phyloP scores from a whole-genome alignment of 305 asterid genomes.

The Fraxinus sp. region DNA sequence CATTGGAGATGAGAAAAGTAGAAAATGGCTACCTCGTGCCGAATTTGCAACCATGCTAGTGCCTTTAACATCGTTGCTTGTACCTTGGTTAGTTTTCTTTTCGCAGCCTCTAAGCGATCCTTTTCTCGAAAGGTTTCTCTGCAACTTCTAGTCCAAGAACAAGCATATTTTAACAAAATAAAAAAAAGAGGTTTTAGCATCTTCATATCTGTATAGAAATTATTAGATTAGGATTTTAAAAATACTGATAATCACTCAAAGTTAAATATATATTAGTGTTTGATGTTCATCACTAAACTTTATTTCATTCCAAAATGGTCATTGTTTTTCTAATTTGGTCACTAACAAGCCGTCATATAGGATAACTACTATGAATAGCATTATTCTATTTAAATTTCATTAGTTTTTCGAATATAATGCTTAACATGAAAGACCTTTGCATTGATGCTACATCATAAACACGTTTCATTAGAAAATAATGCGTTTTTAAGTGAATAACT shows the following conservation, averaged over 20 bases:
- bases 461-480: neutral
- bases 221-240: neutral
- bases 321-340: neutral
- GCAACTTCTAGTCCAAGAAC: neutral
- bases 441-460: neutral
- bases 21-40: neutral
- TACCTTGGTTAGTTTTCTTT: neutral
- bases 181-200: neutral
- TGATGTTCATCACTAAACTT: neutral
- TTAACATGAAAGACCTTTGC: neutral
- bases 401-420: neutral
- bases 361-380: too few species aligned
- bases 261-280: neutral
- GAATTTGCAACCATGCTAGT: neutral
- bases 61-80: neutral
- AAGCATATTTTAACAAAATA: neutral
- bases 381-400: too few species aligned
- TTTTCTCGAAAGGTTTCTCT: slow-evolving; percentile 12
- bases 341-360: neutral
- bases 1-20: neutral
- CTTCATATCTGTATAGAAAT: neutral
- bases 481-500: neutral
- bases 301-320: neutral
- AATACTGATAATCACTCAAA: neutral
- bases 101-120: neutral